Evolutionary conservation across 1,284 basidiomycete genomes (phyloP).

Genomic region (Boletus calvinii): DNA sequence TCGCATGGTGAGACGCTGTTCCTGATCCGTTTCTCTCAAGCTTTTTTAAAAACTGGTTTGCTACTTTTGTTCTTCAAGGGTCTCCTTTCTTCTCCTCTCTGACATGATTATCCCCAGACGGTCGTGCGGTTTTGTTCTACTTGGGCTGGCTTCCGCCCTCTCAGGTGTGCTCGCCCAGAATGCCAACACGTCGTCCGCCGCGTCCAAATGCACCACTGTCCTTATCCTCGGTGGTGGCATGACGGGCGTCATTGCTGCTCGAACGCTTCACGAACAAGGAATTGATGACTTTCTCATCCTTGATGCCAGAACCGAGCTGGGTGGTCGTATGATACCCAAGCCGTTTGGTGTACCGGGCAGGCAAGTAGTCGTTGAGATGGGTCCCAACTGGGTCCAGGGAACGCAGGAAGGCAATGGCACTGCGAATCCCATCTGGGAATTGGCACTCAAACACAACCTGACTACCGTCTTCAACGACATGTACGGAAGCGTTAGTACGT

Average conservation of each 20-base stretch:
- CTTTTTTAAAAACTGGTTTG: not conserved
- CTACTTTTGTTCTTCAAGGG: not conserved
- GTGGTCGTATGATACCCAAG: constrained; percentile 56
- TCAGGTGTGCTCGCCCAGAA: constrained; percentile 7
- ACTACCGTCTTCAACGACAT: constrained; percentile 47
- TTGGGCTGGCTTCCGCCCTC: constrained; percentile 8
- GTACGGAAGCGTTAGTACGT: constrained; percentile 51
- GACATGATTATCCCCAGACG: constrained; percentile 12
- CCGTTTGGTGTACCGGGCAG: constrained; percentile 41
- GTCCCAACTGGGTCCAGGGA: constrained; percentile 74
- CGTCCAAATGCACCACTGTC: constrained; percentile 33
- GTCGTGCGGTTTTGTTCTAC: not conserved
- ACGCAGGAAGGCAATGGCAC: constrained; percentile 51
- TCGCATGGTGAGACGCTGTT: not conserved
- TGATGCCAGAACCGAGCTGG: constrained; percentile 58
- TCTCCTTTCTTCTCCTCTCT: not conserved
- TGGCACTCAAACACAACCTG: constrained; percentile 58
- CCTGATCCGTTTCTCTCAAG: not conserved
- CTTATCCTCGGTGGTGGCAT: constrained; percentile 66
- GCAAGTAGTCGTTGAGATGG: constrained; percentile 53
- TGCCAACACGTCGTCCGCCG: constrained; percentile 4
- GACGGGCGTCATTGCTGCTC: constrained; percentile 64
- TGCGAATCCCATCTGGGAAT: constrained; percentile 59
- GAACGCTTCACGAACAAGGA: constrained; percentile 56
- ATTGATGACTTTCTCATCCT: constrained; percentile 60